Evolutionary conservation across 176 grass and related monocot species (phyloP), one percentile per base, ranked within the genome.

Genomic region (Oryza rufipogon): DNA sequence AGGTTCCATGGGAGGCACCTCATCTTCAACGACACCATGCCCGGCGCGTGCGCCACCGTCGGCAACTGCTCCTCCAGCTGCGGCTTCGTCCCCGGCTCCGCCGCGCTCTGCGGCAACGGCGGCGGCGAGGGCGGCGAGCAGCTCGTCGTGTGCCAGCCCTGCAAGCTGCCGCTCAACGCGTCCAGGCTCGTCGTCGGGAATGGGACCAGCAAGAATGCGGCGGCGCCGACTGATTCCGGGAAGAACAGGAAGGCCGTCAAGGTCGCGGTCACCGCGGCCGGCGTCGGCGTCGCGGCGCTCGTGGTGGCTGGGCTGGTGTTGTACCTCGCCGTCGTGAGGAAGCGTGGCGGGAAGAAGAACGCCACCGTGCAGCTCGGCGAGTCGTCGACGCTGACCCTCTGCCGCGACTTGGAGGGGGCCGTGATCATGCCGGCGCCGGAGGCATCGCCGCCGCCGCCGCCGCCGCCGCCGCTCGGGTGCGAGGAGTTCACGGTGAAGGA

Each of bases 401-500:
- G 80, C 67, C 78, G 83, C 69, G 87, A 71, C 26, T 8, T 34
- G 3, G 85, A 84, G 30, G 48, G 5, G 47, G 51, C 9, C 12
- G 47, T 42, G 74, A 58, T 84, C 20, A 77, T 89, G 82, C 78
- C 75, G 13, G 71, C 32, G 32, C 68, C 47, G 45, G 67, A 70
- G 36, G 5, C 36, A 3, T 80, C 81, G n/a, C 65, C 80, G 38
- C 14, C 7, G 34, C 42, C 36, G 15, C n/a, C 45, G 23, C 13
- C 66, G 30, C 70, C 80, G 71, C 74, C 72, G 14, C 84, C 70
- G n/a, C 82, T 87, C 3, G 91, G 78, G 0, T 95, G 89, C 83
- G 86, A 79, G 76, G 90, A 96, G 84, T 96, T 99, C 88, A 74
- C 88, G 64, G 80, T 94, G 20, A 69, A 64, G 11, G 75, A 80